Evolutionary conservation across 2,329 filamentous ascomycete species (phyloP), one percentile per base, ranked within the genome.

Genomic region (Alternaria sp.): DNA sequence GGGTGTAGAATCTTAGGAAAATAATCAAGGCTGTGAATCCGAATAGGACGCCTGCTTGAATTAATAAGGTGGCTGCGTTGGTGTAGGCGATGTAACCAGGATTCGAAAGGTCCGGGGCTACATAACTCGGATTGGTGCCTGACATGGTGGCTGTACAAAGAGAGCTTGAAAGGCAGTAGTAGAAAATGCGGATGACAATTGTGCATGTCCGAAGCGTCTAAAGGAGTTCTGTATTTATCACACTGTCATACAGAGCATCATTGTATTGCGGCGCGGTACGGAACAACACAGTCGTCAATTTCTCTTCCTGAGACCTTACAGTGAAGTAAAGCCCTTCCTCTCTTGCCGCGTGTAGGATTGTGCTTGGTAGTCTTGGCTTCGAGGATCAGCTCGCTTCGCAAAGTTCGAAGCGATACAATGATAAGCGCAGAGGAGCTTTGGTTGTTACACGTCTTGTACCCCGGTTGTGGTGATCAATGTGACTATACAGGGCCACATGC

Each of bases 1-100:
- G 78, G 31, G 85, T 83, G 56, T 82, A 83, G 34, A 79, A 67
- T 28, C 82, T 78, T 17, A 79, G 66, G 3, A 76, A 6, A 0
- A 83, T 78, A 2, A 77, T 68, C 11, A 82, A 37, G 0, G 77
- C 66, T 0, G 81, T 77, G 21, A 79, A 46, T 0, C 68, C 68
- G 10, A 79, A 78, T 42, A 83, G 72, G 10, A 76, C 55, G 5
- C 78, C 63, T 4, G 78, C 78, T 11, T 80, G 78, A 1, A 72
- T 72, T 11, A 83, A 65, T n/a, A 83, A 78, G 6, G 69, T 64
- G 17, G 62, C 62, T 0, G 71, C 72, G 45, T 76, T 79, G 54
- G 74, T 74, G 46, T 77, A 79, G 13, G 70, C 56, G 3, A 77
- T 73, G 51, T 75, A 64, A 26, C 51, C 56, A 13, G 56, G 33